Percentiles rank a stretch among this genome's conserved stretches.
Conservation (phyloP, 805 yeast species). For the Sugiyamaella chiloensis region DNA sequence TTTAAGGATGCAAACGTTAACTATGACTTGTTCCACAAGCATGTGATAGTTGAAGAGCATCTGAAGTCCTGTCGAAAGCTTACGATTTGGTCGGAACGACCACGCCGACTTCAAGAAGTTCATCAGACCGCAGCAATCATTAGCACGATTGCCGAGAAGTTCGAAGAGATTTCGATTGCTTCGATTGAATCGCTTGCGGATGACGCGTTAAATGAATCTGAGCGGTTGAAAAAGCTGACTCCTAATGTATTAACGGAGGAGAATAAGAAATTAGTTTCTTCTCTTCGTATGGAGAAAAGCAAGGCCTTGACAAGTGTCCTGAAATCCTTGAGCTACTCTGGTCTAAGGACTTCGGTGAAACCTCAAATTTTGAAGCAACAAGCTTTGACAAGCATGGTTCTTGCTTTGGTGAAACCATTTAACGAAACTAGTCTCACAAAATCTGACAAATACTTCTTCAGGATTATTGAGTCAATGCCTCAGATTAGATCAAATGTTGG, state of each 20-base stretch:
- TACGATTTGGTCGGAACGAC: constrained; percentile 53
- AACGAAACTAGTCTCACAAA: constrained; percentile 29
- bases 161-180: constrained; percentile 42
- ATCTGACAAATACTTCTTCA: constrained; percentile 47
- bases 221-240: constrained; percentile 67
- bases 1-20: neutral
- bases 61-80: constrained; percentile 1
- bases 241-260: constrained; percentile 70
- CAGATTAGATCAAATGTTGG: constrained; percentile 64
- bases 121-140: constrained; percentile 53
- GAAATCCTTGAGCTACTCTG: constrained; percentile 70
- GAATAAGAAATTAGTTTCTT: constrained; percentile 63
- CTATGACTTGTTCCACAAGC: neutral
- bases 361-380: constrained; percentile 64
- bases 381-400: constrained; percentile 57
- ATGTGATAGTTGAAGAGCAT: neutral
- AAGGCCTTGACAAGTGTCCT: constrained; percentile 73
- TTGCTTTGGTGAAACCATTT: constrained; percentile 54
- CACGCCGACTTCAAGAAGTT: constrained; percentile 52
- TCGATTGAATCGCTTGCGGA: constrained; percentile 52
- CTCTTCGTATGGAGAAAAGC: constrained; percentile 77
- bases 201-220: constrained; percentile 55
- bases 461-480: constrained; percentile 76
- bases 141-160: constrained; percentile 42
- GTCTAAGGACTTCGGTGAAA: constrained; percentile 64